Conservation (phyloP, 495 filamentous ascomycete species). For the Tuber microsphaerosporum region DNA sequence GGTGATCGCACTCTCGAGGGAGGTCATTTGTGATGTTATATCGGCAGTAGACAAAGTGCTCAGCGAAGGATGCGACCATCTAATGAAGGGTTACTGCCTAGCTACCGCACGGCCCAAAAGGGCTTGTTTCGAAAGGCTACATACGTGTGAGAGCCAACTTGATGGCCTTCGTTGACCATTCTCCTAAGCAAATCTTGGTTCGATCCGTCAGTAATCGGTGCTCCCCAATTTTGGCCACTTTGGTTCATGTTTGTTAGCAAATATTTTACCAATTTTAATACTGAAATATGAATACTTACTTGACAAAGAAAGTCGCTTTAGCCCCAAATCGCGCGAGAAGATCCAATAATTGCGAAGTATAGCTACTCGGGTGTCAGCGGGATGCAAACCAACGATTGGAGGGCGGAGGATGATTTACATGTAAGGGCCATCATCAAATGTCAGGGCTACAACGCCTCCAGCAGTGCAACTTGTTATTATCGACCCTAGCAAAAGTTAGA, state of each 20-base stretch:
- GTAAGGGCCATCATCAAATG: constrained; percentile 40
- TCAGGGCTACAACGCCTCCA: constrained; percentile 54
- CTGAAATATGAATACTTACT: constrained; percentile 21
- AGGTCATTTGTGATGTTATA: constrained; percentile 54
- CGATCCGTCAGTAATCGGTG: constrained; percentile 47
- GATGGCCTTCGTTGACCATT: constrained; percentile 58
- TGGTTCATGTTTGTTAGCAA: constrained; percentile 20
- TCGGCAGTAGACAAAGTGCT: constrained; percentile 47
- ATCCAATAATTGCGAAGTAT: constrained; percentile 60
- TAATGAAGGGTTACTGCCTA: constrained; percentile 6
- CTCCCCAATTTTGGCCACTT: constrained; percentile 59
- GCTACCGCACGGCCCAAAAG: not conserved
- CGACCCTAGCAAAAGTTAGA: constrained; percentile 24
- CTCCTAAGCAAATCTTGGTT: constrained; percentile 51
- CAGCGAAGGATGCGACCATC: constrained; percentile 61
- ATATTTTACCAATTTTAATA: not conserved
- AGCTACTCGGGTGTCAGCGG: constrained; percentile 48
- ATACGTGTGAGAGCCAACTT: constrained; percentile 61
- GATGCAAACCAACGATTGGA: not conserved
- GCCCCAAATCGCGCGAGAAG: constrained; percentile 56
- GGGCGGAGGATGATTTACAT: constrained; percentile 12
- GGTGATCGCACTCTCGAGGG: constrained; percentile 59
- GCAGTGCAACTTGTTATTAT: constrained; percentile 52
- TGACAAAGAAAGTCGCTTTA: constrained; percentile 70
- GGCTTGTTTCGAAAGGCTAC: not conserved